These are phyloP conservation scores for Basipetospora sp. DNA, from an alignment of 2,329 filamentous ascomycete genomes.

Conservation along the genomic window DNA sequence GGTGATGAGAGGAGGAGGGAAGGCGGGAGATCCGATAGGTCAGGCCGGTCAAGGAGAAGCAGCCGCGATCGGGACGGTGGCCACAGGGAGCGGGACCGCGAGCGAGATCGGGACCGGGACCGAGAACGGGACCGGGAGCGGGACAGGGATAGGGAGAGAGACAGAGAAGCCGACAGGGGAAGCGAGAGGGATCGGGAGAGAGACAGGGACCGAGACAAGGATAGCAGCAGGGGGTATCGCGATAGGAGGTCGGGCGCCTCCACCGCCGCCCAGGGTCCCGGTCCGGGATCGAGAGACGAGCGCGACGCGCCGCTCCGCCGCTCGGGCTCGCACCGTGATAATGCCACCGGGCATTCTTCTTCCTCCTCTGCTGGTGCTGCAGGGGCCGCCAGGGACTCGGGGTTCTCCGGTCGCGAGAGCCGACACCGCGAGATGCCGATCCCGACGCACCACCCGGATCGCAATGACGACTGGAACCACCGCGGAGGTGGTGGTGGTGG, in stretches of 20 bases:
- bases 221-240: conserved; percentile 24
- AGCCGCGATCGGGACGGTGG: conserved; percentile 34
- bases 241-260: conserved; percentile 25
- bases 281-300: no score
- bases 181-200: conserved; percentile 28
- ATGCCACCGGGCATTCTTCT: neutral
- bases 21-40: conserved; percentile 27
- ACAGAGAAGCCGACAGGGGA: conserved; percentile 31
- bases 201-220: conserved; percentile 17
- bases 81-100: conserved; percentile 30
- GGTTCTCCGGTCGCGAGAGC: no score
- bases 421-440: conserved; percentile 17
- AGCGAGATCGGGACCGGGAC: conserved; percentile 27
- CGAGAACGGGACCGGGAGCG: conserved; percentile 26
- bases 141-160: conserved; percentile 35
- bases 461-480: conserved; percentile 23
- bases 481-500: conserved; percentile 21
- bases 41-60: conserved; percentile 28
- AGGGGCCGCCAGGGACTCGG: conserved; percentile 16
- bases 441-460: conserved; percentile 8
- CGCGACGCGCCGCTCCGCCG: conserved; percentile 7
- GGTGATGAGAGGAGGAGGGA: conserved; percentile 19
- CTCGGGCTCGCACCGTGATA: conserved; percentile 14
- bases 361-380: conserved; percentile 15
- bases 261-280: conserved; percentile 9